phyloP scores from a whole-genome alignment of 495 filamentous ascomycete genomes.

The Penicillium argentinense region DNA sequence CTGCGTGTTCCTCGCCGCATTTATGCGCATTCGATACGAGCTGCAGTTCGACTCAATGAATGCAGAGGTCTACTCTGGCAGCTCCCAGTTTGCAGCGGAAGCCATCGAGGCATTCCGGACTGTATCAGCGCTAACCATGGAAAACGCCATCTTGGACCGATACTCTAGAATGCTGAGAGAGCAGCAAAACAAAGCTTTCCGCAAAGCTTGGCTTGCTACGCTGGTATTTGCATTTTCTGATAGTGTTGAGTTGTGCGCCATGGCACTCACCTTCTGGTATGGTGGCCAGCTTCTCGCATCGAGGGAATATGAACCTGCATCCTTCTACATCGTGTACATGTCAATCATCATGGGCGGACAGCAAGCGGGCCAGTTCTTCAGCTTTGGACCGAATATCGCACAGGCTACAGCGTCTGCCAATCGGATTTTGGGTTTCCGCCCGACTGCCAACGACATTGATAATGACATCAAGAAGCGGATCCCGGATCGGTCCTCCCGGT shows the following conservation, averaged over 20 bases:
- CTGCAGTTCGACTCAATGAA: slow-evolving; percentile 56
- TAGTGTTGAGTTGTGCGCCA: slow-evolving; percentile 48
- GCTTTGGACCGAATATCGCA: slow-evolving; percentile 49
- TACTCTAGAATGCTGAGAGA: slow-evolving; percentile 51
- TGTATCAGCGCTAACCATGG: slow-evolving; percentile 54
- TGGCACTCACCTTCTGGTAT: slow-evolving; percentile 62
- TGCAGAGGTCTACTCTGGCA: slow-evolving; percentile 53
- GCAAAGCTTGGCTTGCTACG: slow-evolving; percentile 48
- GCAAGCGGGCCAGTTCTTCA: slow-evolving; percentile 53
- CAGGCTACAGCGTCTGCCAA: slow-evolving; percentile 57
- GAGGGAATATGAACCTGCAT: slow-evolving; percentile 45
- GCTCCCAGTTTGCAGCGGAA: slow-evolving; percentile 57
- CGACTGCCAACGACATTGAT: neutral
- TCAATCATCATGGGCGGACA: slow-evolving; percentile 59
- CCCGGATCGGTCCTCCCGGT: neutral
- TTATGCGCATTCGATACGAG: slow-evolving; percentile 53
- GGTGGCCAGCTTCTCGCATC: slow-evolving; percentile 54
- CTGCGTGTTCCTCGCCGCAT: slow-evolving; percentile 52
- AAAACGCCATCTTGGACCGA: slow-evolving; percentile 44
- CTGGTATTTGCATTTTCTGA: slow-evolving; percentile 38
- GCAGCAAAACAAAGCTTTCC: slow-evolving; percentile 52
- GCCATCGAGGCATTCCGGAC: slow-evolving; percentile 59
- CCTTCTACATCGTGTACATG: slow-evolving; percentile 62
- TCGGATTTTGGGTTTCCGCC: slow-evolving; percentile 43
- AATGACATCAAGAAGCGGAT: neutral